phyloP scores from a whole-genome alignment of 2,329 filamentous ascomycete genomes.

The Colletotrichum liriopes region DNA sequence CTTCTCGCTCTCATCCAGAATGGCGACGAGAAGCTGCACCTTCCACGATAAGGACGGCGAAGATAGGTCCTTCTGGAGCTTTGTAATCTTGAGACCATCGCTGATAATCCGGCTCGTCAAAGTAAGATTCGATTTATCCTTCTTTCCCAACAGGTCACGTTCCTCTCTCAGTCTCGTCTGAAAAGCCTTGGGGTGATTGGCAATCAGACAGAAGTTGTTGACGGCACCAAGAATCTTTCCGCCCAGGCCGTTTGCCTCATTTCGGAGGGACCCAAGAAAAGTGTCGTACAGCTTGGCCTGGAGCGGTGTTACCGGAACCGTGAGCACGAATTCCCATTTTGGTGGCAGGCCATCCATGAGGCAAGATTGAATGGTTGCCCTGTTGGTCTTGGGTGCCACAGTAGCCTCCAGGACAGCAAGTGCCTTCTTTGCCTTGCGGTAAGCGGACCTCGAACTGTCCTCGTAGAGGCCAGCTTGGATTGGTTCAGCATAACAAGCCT shows the following conservation, averaged over 20 bases:
- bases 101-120: slow-evolving; percentile 26
- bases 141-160: slow-evolving; percentile 9
- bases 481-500: slow-evolving; percentile 77
- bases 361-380: slow-evolving; percentile 76
- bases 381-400: slow-evolving; percentile 84
- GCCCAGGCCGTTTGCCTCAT: slow-evolving; percentile 12
- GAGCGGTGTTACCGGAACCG: slow-evolving; percentile 76
- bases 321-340: slow-evolving; percentile 88
- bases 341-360: slow-evolving; percentile 77
- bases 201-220: slow-evolving; percentile 62
- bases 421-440: slow-evolving; percentile 74
- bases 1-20: slow-evolving; percentile 75
- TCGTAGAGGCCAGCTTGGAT: slow-evolving; percentile 80
- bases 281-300: slow-evolving; percentile 76
- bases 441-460: slow-evolving; percentile 72
- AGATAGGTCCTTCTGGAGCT: slow-evolving; percentile 56
- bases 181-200: slow-evolving; percentile 68
- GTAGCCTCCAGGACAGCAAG: slow-evolving; percentile 80
- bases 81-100: slow-evolving; percentile 55
- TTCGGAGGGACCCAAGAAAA: slow-evolving; percentile 54
- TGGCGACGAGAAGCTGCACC: slow-evolving; percentile 75
- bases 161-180: slow-evolving; percentile 52
- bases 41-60: slow-evolving; percentile 76
- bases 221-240: slow-evolving; percentile 54
- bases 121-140: slow-evolving; percentile 30